Base-by-base conservation (phyloP, 345 rosid species). In the Citropsis articulata region DNA sequence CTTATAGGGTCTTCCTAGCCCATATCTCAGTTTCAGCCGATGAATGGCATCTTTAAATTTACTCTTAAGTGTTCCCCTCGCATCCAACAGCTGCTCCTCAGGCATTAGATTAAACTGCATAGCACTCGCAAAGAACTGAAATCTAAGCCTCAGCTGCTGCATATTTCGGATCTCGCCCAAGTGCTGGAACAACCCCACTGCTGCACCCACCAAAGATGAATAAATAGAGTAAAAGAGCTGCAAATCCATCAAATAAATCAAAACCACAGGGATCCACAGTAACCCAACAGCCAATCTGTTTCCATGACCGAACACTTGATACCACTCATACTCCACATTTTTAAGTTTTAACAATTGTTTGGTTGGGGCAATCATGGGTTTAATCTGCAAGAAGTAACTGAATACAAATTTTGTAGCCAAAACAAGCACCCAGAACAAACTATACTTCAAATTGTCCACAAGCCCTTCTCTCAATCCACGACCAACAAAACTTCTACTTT, bases 61-160 rank as follows among this genome's bases (percentile, higher is more conserved):
- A 89, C 85, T 95, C 89, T 80, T 92, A 75, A 93, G 75, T 1
- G 88, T 84, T 33, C 95, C 95, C 86, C 92, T 84, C 7, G 93
- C 90, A 86, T 91, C 88, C 83, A 92, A 77, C 74, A 93, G 90
- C 87, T 95, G 98, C 89, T 95, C 97, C 81, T 95, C 97, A 0
- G 97, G 97, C 98, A 95, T 89, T 76, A 93, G 91, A 88, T 93
- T 95, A 82, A 95, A 95, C 89, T 95, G 98, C 78, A 95, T 91
- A 12, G 99, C 98, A 71, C 98, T 91, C 2, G 99, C 98, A 86
- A 95, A 92, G 89, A 95, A 95, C 89, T 95, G 98, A 84, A 91
- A 95, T 85, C 98, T 91, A 82, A 95, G 83, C 89, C 94, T 91
- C 84, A 93, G 81, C 78, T 95, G 99, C 81, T 86, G 87, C 78